A percentile compares a stretch with the other conserved stretches of the same genome.
Evolutionary conservation across 331 rosid species (phyloP).

Genomic region (Rhamnella rubrinervis): DNA sequence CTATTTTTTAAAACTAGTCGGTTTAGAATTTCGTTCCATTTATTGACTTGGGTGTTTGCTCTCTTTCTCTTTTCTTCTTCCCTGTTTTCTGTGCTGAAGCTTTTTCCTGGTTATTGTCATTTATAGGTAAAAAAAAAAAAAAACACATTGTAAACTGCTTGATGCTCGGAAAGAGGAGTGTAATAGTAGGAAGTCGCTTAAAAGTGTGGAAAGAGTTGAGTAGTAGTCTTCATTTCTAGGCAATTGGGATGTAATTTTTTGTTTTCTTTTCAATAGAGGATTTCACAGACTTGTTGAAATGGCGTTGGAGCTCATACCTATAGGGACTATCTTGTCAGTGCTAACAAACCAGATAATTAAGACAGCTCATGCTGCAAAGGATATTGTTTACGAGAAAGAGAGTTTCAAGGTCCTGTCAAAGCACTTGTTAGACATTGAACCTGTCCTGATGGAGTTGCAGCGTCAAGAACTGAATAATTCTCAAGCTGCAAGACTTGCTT

Average conservation of each 20-base stretch:
- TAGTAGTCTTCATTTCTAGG: conserved; percentile 18
- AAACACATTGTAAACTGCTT: background rate
- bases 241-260: conserved; percentile 4
- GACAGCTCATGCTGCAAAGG: conserved; percentile 73
- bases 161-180: conserved; percentile 17
- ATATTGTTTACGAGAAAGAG: conserved; percentile 62
- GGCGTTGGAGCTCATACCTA: conserved; percentile 71
- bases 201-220: background rate
- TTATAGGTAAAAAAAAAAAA: background rate
- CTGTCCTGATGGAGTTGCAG: conserved; percentile 68
- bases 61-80: background rate
- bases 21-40: background rate
- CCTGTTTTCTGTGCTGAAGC: background rate
- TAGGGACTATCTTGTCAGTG: conserved; percentile 74
- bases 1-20: background rate
- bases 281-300: conserved; percentile 16
- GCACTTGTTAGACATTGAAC: conserved; percentile 66
- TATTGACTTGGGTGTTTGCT: background rate
- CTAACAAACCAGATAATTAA: conserved; percentile 61
- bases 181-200: conserved; percentile 22
- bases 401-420: conserved; percentile 66
- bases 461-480: conserved; percentile 72
- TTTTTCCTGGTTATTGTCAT: background rate
- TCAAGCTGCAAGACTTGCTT: conserved; percentile 64
- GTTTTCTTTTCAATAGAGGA: conserved; percentile 15